Percentiles rank a stretch among this genome's conserved stretches.
Conservation (phyloP, 1,139 yeast genomes). For the Pichia sp. region DNA sequence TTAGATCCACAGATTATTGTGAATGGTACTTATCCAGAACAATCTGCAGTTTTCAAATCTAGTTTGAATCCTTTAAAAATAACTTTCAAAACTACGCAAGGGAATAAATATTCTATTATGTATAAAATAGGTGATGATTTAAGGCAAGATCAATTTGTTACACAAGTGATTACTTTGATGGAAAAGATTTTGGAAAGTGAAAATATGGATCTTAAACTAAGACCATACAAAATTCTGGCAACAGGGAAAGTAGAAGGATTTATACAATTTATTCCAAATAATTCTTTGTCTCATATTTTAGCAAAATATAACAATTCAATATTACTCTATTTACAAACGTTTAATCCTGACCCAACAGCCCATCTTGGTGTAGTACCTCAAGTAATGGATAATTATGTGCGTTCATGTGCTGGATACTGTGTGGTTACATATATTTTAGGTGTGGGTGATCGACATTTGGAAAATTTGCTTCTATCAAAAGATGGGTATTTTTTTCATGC, state of each 20-base stretch:
- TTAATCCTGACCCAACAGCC: conserved; percentile 54
- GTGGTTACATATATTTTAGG: conserved; percentile 92
- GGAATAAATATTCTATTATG: conserved; percentile 64
- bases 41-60: conserved; percentile 82
- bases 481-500: conserved; percentile 81
- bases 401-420: conserved; percentile 97
- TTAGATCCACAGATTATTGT: conserved; percentile 63
- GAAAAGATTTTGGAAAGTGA: conserved; percentile 84
- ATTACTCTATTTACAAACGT: conserved; percentile 58
- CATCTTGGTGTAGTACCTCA: conserved; percentile 69
- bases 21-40: conserved; percentile 73
- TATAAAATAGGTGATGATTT: conserved; percentile 95
- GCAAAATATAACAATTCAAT: conserved; percentile 70
- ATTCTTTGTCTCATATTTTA: conserved; percentile 77
- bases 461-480: conserved; percentile 61
- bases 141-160: conserved; percentile 92
- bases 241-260: conserved; percentile 90
- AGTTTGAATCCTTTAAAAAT: conserved; percentile 84
- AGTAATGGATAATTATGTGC: conserved; percentile 89
- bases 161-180: conserved; percentile 87
- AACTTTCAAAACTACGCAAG: conserved; percentile 51
- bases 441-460: conserved; percentile 95
- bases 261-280: conserved; percentile 87
- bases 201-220: conserved; percentile 78
- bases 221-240: conserved; percentile 87